Percentiles rank a stretch among this genome's conserved stretches.
phyloP scores from a whole-genome alignment of 331 rosid genomes.

The Pyracantha coccinea region DNA sequence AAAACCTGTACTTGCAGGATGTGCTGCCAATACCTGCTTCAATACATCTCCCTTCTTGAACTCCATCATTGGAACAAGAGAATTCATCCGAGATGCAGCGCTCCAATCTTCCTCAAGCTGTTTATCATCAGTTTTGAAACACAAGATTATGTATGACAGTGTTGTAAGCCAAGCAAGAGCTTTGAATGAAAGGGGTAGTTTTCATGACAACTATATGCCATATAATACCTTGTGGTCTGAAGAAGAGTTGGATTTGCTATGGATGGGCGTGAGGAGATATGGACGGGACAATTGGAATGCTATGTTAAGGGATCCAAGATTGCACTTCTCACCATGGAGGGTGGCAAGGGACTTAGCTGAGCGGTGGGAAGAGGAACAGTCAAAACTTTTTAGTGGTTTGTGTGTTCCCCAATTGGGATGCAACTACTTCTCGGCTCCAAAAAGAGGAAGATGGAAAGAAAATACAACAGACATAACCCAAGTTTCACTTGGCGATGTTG shows the following conservation, averaged over 20 bases:
- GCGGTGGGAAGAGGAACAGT: constrained; percentile 59
- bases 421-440: constrained; percentile 21
- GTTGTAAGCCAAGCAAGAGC: constrained; percentile 37
- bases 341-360: constrained; percentile 50
- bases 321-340: constrained; percentile 49
- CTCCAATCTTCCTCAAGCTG: constrained; percentile 24
- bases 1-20: constrained; percentile 23
- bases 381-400: constrained; percentile 32
- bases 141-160: constrained; percentile 37
- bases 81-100: constrained; percentile 27
- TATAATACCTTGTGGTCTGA: constrained; percentile 43
- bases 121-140: constrained; percentile 26
- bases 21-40: constrained; percentile 23
- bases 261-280: constrained; percentile 77
- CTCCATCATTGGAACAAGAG: constrained; percentile 26
- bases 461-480: constrained; percentile 21
- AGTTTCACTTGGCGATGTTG: constrained; percentile 29
- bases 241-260: constrained; percentile 70
- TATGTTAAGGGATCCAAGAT: constrained; percentile 55
- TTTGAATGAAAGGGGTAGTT: constrained; percentile 29
- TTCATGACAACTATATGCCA: constrained; percentile 26
- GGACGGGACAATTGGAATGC: constrained; percentile 64
- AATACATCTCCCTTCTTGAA: constrained; percentile 25
- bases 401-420: constrained; percentile 20
- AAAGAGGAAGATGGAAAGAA: constrained; percentile 25